Evolutionary conservation across 306 rosid species (phyloP), one percentile per base, ranked within the genome.

Genomic region (Vigna radiata): DNA sequence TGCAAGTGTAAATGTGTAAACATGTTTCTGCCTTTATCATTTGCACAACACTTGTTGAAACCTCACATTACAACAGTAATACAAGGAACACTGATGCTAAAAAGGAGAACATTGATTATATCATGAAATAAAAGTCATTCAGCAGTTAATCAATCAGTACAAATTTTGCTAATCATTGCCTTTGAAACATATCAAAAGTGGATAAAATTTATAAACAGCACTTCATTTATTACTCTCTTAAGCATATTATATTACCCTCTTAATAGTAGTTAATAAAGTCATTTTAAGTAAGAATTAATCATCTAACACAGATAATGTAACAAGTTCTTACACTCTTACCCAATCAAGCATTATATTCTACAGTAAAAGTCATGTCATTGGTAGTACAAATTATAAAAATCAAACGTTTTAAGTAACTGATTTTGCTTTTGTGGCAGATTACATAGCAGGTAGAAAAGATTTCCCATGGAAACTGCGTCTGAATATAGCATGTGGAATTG

Each of bases 401-500:
- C 1, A 54, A 55, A 27, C 3, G 12, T 4, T 12, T 58, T 58
- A 12, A 16, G 12, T 27, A 60, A 16, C 17, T 15, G 15, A 14
- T 64, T 49, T 47, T 43, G 31, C 36, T 47, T 41, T 16, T 39
- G 37, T 60, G 79, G 86, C 90, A 91, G 97, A 85, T 16, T 78
- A 84, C 41, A 56, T 84, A 72, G 84, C 78, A 68, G 87, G 88
- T 7, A 88, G 88, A 77, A 83, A 81, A 70, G 82, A 76, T 14
- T 89, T 91, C 77, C 85, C 93, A 70, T 88, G 89, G 91, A 86
- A 86, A 59, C 74, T 83, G 36, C 82, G 93, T 66, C 33, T 89
- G 58, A 80, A 89, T 18, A 88, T 89, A 83, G 97, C 96, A 52
- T 48, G 56, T 12, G 90, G 96, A 12, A 89, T 93, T 33, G 93